phyloP scores from a whole-genome alignment of 176 grass and related monocot species.

The Cenchrus purpureus region DNA sequence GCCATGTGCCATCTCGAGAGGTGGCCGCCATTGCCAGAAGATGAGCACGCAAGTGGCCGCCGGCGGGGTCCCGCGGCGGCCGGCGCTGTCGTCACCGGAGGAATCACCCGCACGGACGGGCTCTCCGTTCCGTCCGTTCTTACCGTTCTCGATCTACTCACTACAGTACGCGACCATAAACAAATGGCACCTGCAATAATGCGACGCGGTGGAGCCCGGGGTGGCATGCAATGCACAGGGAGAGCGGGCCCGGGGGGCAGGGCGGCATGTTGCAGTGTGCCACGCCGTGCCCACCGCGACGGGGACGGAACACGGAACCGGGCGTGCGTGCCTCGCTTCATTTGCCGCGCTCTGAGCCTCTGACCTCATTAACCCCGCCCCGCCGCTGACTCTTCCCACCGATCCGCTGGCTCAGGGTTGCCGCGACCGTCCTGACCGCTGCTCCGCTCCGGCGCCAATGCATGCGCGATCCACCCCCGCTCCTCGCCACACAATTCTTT shows the following conservation, averaged over 20 bases:
- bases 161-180: not conserved
- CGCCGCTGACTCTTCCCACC: too few relatives aligned
- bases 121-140: not conserved
- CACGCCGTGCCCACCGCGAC: slow-evolving; percentile 26
- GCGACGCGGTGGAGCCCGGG: not conserved
- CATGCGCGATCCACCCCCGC: too few relatives aligned
- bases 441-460: too few relatives aligned
- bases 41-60: not conserved
- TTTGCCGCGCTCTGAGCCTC: too few relatives aligned
- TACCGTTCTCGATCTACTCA: not conserved
- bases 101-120: not conserved
- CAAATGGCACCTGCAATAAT: slow-evolving; percentile 9
- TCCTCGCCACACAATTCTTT: too few relatives aligned
- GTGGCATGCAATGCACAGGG: not conserved
- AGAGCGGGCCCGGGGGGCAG: not conserved
- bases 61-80: too few relatives aligned
- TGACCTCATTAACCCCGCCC: too few relatives aligned
- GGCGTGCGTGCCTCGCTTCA: too few relatives aligned
- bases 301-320: not conserved
- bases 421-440: too few relatives aligned
- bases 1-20: not conserved
- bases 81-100: not conserved
- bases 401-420: too few relatives aligned
- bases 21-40: not conserved
- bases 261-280: slow-evolving; percentile 38